phyloP scores from a whole-genome alignment of 163 green algal genomes.

The Chloromonas sp. region DNA sequence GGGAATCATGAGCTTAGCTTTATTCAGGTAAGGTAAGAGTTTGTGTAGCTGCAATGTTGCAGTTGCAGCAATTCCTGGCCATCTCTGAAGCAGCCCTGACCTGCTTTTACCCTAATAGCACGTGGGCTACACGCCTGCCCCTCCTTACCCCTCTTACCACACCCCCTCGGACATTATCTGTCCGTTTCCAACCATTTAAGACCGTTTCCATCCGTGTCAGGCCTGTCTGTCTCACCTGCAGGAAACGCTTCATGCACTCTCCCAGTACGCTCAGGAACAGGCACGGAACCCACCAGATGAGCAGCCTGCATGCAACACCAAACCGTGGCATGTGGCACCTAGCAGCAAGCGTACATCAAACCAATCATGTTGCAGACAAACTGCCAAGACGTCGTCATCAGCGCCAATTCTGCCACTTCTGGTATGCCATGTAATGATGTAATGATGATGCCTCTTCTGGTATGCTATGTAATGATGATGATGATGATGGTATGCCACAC shows the following conservation, averaged over 20 bases:
- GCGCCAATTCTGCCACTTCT: background rate
- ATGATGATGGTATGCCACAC: background rate
- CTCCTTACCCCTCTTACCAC: too few relatives aligned
- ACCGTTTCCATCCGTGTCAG: too few relatives aligned
- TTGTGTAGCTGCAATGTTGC: too few relatives aligned
- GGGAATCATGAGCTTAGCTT: too few relatives aligned
- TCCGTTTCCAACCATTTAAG: too few relatives aligned
- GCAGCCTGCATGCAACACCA: slow-evolving; percentile 2
- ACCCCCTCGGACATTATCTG: too few relatives aligned
- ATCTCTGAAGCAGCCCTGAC: too few relatives aligned
- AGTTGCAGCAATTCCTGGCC: too few relatives aligned
- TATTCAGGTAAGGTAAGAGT: too few relatives aligned
- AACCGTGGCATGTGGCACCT: background rate
- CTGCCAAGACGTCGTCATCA: too few relatives aligned
- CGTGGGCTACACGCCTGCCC: too few relatives aligned
- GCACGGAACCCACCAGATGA: slow-evolving; percentile 1
- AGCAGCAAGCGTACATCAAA: background rate
- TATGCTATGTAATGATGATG: background rate
- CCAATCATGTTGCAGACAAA: background rate
- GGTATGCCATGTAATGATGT: background rate
- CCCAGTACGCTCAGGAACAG: slow-evolving; percentile 3
- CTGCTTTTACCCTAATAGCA: too few relatives aligned
- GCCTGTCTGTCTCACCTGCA: slow-evolving; percentile 1
- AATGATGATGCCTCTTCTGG: background rate
- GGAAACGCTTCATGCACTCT: slow-evolving; percentile 4